Evolutionary conservation across 225 moss, liverwort and hornwort species (phyloP), one percentile per base, ranked within the genome.

Genomic region (Bryum argenteum): DNA sequence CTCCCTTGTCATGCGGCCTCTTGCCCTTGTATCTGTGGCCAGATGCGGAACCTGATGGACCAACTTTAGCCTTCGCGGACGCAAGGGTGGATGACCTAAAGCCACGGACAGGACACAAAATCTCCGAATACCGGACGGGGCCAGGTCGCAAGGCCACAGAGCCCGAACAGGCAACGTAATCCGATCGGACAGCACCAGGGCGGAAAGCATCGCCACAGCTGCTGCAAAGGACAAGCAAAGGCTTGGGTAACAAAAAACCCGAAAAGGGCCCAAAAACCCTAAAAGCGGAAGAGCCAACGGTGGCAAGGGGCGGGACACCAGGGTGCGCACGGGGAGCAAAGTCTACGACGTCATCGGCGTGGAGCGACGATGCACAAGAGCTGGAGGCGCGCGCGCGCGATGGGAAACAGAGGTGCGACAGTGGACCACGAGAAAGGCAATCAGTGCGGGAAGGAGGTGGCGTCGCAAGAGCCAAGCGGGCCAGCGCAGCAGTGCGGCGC

Each of bases 11-110:
- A 39, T 73, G 79, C 23, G 54, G 55, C 47, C 65, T 78, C 71
- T 87, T 87, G 24, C 76, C 74, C 73, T 81, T 87, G 53, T 74
- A 79, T 65, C 83, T 69, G 65, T 77, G 74, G 14, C 87, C 87
- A 20, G 65, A 51, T 18, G 45, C 52, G 9, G 79, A 44, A 26
- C 87, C 84, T 15, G 84, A 87, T 13, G 81, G 81, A 44, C 87
- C 79, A 8, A 87, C 55, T 68, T 74, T 87, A 28, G 79, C 76
- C 40, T 73, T 78, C 21, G 83, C 78, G 10, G 11, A 63, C 18
- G 20, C 17, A 56, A 76, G n/a, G 12, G 74, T 55, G n/a, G 75
- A 75, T 12, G 83, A 81, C 76, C 74, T 65, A 67, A 83, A 64
- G 16, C 68, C 68, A 48, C 75, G 76, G 40, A 45, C 39, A 38